phyloP scores from a whole-genome alignment of 148 eudicot genomes.

The Fagopyrum esculentum region DNA sequence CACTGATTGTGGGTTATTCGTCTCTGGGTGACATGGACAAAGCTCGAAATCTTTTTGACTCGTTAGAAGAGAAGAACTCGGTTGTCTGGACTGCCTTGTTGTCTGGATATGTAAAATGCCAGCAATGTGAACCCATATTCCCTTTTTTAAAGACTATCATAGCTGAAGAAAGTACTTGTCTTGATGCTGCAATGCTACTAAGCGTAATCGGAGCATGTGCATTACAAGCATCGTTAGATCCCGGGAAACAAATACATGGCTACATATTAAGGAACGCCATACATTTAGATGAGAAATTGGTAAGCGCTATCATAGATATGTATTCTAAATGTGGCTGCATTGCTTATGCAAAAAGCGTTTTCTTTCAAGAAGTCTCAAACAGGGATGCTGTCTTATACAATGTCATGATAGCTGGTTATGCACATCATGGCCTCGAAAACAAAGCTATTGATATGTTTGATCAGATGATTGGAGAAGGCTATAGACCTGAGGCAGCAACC shows the following conservation, averaged over 20 bases:
- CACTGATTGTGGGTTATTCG: conserved; percentile 82
- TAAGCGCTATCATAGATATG: conserved; percentile 67
- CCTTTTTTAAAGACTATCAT: conserved; percentile 43
- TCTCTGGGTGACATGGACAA: conserved; percentile 55
- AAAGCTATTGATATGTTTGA: conserved; percentile 55
- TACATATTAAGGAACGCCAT: conserved; percentile 41
- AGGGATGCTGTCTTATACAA: conserved; percentile 67
- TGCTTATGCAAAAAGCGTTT: conserved; percentile 37
- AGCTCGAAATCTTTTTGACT: conserved; percentile 65
- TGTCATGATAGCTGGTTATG: conserved; percentile 78
- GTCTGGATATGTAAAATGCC: conserved; percentile 64
- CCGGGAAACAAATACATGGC: conserved; percentile 73
- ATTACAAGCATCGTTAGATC: conserved; percentile 47
- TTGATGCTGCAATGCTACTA: conserved; percentile 45
- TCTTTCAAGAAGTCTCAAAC: conserved; percentile 25
- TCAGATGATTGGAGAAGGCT: conserved; percentile 42
- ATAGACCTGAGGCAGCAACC: conserved; percentile 62
- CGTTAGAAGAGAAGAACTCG: conserved; percentile 46
- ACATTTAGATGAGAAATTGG: conserved; percentile 41
- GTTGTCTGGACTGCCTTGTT: conserved; percentile 74
- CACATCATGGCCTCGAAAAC: conserved; percentile 61
- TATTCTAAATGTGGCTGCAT: conserved; percentile 81
- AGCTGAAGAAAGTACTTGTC: conserved; percentile 22
- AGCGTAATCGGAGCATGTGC: conserved; percentile 64
- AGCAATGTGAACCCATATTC: conserved; percentile 52